phyloP scores from a whole-genome alignment of 352 stramenopile genomes.

The Pythium brachiatum region DNA sequence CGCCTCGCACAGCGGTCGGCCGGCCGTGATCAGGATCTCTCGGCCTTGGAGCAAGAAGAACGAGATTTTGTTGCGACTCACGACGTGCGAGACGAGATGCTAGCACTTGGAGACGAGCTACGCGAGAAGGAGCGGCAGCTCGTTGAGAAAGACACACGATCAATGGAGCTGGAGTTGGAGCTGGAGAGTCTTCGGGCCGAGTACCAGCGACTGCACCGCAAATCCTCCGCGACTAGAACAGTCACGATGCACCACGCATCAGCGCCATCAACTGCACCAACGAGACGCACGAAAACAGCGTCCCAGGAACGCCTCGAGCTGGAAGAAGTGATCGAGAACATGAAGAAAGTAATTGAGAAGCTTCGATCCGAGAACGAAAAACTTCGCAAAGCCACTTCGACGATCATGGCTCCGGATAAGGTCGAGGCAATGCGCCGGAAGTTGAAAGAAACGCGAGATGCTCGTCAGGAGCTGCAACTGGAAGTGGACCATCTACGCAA shows the following conservation, averaged over 20 bases:
- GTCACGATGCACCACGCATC: not conserved
- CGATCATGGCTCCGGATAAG: constrained; percentile 34
- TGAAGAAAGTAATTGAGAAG: constrained; percentile 83
- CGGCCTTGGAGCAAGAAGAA: constrained; percentile 41
- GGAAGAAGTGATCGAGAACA: constrained; percentile 75
- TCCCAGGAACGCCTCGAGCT: constrained; percentile 53
- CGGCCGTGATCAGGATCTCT: constrained; percentile 5
- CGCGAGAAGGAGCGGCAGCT: constrained; percentile 47
- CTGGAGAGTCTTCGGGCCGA: constrained; percentile 68
- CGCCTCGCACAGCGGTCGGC: constrained; percentile 39
- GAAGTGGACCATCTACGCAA: constrained; percentile 42
- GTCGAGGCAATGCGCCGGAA: constrained; percentile 42
- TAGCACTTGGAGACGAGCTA: constrained; percentile 41
- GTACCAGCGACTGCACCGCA: constrained; percentile 50
- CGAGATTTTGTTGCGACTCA: constrained; percentile 41
- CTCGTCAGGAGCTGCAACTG: constrained; percentile 32
- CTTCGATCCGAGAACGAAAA: constrained; percentile 71
- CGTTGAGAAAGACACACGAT: constrained; percentile 54
- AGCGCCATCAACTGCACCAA: not conserved
- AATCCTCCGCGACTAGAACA: constrained; percentile 10
- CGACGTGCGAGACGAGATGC: constrained; percentile 47
- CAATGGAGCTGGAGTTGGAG: constrained; percentile 71
- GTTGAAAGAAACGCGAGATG: constrained; percentile 48
- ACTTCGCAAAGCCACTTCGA: constrained; percentile 32
- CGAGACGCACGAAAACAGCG: constrained; percentile 19